phyloP scores from a whole-genome alignment of 441 rosid species.

The Euphorbia neoarborescens region DNA sequence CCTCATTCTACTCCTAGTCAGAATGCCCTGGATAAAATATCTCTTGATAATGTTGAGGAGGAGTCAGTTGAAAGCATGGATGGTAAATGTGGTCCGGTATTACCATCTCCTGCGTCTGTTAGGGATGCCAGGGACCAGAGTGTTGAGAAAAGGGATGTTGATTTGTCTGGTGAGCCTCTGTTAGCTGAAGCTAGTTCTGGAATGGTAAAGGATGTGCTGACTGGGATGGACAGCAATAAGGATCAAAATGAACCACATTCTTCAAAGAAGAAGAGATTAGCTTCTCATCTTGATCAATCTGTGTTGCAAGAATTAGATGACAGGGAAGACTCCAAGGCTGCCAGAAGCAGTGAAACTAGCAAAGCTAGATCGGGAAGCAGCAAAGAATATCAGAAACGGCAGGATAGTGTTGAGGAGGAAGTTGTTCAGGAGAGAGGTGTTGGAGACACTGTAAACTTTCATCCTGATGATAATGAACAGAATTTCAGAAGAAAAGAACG shows the following conservation, averaged over 20 bases:
- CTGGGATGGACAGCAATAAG: constrained; percentile 25
- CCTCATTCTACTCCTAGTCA: constrained; percentile 37
- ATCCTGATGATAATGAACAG: constrained; percentile 45
- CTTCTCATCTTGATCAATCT: constrained; percentile 36
- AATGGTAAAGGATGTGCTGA: constrained; percentile 38
- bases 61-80: constrained; percentile 57
- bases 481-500: constrained; percentile 49
- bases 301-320: constrained; percentile 49
- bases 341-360: constrained; percentile 85
- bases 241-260: constrained; percentile 30
- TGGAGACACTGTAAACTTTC: constrained; percentile 33
- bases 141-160: constrained; percentile 44
- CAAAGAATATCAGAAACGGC: constrained; percentile 63
- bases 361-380: constrained; percentile 83
- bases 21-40: constrained; percentile 35
- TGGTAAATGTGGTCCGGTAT: constrained; percentile 35
- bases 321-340: constrained; percentile 63
- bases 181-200: constrained; percentile 40
- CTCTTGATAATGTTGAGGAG: constrained; percentile 38
- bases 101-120: constrained; percentile 35
- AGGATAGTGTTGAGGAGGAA: constrained; percentile 67
- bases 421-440: constrained; percentile 54
- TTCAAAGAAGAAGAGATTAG: constrained; percentile 30
- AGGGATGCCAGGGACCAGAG: constrained; percentile 47
- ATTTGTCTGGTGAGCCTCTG: constrained; percentile 28